phyloP scores from a whole-genome alignment of 345 rosid species.

The Fremontodendron californicum region DNA sequence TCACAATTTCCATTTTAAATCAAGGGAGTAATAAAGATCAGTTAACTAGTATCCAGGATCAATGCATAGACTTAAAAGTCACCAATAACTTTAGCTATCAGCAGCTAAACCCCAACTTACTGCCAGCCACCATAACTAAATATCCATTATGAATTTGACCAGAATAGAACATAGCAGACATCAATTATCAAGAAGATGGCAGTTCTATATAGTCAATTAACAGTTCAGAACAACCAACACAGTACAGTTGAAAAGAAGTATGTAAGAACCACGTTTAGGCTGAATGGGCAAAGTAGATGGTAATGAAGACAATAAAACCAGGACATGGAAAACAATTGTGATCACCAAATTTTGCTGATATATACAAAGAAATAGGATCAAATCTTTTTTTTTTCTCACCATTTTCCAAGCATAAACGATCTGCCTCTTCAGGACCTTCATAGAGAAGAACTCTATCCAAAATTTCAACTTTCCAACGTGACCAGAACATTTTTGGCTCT shows the following conservation, averaged over 20 bases:
- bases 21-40: not conserved
- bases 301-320: conserved; percentile 7
- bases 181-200: not conserved
- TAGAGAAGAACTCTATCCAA: conserved; percentile 81
- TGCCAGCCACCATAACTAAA: not conserved
- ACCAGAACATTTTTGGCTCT: conserved; percentile 33
- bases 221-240: not conserved
- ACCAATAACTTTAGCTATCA: conserved; percentile 1
- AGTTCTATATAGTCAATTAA: not conserved
- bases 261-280: not conserved
- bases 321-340: not conserved
- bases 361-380: not conserved
- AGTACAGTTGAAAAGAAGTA: not conserved
- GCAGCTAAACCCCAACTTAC: not conserved
- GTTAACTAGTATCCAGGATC: not conserved
- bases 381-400: conserved; percentile 46
- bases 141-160: not conserved
- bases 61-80: not conserved
- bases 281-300: not conserved
- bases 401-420: conserved; percentile 68
- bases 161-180: not conserved
- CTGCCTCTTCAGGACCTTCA: conserved; percentile 90
- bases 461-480: conserved; percentile 78
- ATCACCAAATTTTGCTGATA: conserved; percentile 10
- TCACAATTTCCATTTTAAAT: conserved; percentile 1